A percentile compares a stretch with the other conserved stretches of the same genome.
Evolutionary conservation across 345 rosid genomes (phyloP).

Genomic region (Lepidium aucheri): DNA sequence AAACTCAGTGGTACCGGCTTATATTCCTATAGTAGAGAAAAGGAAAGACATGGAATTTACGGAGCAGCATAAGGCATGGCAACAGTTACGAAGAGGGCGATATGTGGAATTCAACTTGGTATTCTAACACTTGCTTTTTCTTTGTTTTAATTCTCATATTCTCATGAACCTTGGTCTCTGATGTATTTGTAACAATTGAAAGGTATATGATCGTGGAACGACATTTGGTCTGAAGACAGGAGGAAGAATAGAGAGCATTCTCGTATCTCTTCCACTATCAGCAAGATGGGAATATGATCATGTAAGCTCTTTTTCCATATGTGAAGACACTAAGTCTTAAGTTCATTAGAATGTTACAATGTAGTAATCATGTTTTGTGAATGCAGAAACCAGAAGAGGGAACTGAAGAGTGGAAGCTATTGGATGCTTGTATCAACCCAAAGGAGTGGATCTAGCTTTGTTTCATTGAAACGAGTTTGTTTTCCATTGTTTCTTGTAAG

Average conservation of each 20-base stretch:
- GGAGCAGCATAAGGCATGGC: constrained; percentile 90
- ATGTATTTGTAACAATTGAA: neutral
- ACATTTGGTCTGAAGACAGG: constrained; percentile 98
- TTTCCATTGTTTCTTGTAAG: constrained; percentile 12
- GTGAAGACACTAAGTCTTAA: neutral
- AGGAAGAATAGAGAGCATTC: constrained; percentile 94
- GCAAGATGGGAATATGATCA: constrained; percentile 99
- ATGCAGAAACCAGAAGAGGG: constrained; percentile 90
- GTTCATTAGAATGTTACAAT: constrained; percentile 2
- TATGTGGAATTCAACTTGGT: constrained; percentile 98
- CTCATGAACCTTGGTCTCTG: neutral
- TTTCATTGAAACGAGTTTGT: neutral
- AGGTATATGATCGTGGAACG: constrained; percentile 98
- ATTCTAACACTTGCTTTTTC: neutral
- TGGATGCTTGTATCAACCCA: constrained; percentile 96
- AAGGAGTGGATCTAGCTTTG: constrained; percentile 66
- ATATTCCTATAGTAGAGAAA: constrained; percentile 78
- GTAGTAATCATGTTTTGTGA: constrained; percentile 10
- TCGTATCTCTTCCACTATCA: constrained; percentile 85
- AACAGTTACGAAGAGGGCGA: constrained; percentile 91
- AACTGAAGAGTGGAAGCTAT: constrained; percentile 92
- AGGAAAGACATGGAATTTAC: constrained; percentile 71
- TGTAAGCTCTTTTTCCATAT: constrained; percentile 35
- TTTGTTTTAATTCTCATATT: neutral
- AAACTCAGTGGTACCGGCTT: constrained; percentile 84